Conservation (phyloP, 2,329 filamentous ascomycete genomes). For the Sporothrix protearum region DNA sequence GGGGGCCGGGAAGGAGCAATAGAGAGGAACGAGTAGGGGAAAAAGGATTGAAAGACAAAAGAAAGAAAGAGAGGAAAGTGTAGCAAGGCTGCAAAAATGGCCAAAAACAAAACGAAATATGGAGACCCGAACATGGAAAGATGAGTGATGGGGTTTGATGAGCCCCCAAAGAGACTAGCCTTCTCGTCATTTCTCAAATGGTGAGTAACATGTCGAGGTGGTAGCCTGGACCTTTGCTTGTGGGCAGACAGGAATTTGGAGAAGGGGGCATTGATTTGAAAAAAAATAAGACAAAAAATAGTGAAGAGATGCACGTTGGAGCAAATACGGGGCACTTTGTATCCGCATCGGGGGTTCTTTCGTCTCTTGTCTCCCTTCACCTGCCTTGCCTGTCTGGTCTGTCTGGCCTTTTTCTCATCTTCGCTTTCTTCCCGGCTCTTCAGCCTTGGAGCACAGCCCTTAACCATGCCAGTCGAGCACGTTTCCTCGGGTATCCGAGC, state of each 20-base stretch:
- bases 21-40: not conserved
- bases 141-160: not conserved
- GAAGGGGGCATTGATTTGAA: not conserved
- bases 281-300: not conserved
- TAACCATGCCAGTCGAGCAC: slow-evolving; percentile 11
- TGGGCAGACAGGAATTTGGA: not conserved
- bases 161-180: not conserved
- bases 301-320: not conserved
- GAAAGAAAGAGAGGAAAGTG: not conserved
- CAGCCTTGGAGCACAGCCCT: slow-evolving; percentile 17
- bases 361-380: not conserved
- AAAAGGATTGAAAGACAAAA: not conserved
- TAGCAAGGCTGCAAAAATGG: not conserved
- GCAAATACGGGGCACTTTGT: slow-evolving; percentile 3
- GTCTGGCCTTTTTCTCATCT: not conserved
- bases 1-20: not conserved
- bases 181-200: not conserved
- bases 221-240: slow-evolving; percentile 2
- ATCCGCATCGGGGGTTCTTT: not conserved
- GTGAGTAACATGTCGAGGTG: slow-evolving; percentile 2
- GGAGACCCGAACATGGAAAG: not conserved
- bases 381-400: not conserved
- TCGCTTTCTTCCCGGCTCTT: not conserved
- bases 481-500: not conserved
- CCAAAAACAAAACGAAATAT: slow-evolving; percentile 11